Percentiles rank a stretch among this genome's conserved stretches.
Evolutionary conservation across 257 asterid genomes (phyloP).

Genomic region (Agastache rugosa): DNA sequence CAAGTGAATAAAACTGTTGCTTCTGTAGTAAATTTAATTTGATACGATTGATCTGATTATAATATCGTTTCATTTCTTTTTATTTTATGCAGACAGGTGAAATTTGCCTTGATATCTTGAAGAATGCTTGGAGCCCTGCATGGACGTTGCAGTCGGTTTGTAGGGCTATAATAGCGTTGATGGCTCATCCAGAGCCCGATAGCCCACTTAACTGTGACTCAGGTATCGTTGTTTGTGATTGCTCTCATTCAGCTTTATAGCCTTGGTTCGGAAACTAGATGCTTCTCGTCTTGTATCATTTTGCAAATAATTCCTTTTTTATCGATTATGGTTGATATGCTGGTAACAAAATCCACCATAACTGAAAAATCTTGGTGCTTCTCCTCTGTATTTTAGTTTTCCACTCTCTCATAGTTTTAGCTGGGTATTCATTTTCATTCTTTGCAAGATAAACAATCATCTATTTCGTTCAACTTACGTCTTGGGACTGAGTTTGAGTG

Average conservation of each 20-base stretch:
- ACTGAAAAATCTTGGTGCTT: not conserved
- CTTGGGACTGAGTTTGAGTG: conserved; percentile 5
- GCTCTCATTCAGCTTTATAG: not conserved
- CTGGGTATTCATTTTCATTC: not conserved
- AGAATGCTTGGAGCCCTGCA: conserved; percentile 99
- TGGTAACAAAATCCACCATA: not conserved
- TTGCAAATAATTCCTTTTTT: not conserved
- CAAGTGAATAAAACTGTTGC: not conserved
- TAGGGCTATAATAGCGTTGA: conserved; percentile 94
- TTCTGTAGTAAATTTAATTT: not conserved
- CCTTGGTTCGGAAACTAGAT: conserved; percentile 1
- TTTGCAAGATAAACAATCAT: not conserved
- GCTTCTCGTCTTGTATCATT: not conserved
- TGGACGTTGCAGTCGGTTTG: conserved; percentile 99
- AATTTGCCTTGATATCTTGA: conserved; percentile 98
- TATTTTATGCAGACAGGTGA: conserved; percentile 78
- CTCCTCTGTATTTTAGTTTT: not conserved
- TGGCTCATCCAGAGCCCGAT: conserved; percentile 99
- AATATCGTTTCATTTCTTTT: conserved; percentile 6
- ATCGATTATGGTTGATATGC: not conserved
- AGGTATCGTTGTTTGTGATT: conserved; percentile 50
- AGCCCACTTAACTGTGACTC: conserved; percentile 98
- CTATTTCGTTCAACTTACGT: not conserved
- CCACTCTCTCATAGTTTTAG: not conserved
- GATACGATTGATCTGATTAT: conserved; percentile 8